A percentile compares a stretch with the other conserved stretches of the same genome.
Conservation (phyloP, 2,329 filamentous ascomycete genomes). For the Monosporascus sp. region DNA sequence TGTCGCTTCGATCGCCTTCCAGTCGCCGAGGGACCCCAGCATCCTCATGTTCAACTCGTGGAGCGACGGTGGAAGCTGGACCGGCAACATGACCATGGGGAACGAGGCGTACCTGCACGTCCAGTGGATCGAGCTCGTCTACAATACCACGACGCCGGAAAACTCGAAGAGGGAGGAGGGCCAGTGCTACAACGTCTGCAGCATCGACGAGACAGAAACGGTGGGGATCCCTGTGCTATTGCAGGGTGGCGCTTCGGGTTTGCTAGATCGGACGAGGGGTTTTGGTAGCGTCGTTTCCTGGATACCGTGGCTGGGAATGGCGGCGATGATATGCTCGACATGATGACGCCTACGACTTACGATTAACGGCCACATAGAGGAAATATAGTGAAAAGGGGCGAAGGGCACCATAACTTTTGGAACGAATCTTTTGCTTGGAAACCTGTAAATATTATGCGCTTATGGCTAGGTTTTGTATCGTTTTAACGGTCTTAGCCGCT, state of each 20-base stretch:
- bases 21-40: constrained; percentile 47
- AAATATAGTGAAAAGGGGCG: no score
- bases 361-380: background rate
- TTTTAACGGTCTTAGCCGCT: no score
- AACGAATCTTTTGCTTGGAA: no score
- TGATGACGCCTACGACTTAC: background rate
- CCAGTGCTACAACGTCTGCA: constrained; percentile 25
- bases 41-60: constrained; percentile 55
- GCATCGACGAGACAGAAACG: constrained; percentile 28
- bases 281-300: constrained; percentile 13
- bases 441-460: no score
- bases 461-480: no score
- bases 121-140: constrained; percentile 58
- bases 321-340: constrained; percentile 2
- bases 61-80: constrained; percentile 56
- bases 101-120: constrained; percentile 50
- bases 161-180: constrained; percentile 11
- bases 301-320: constrained; percentile 17
- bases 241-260: constrained; percentile 15
- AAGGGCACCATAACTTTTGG: background rate
- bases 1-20: constrained; percentile 47
- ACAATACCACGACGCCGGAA: constrained; percentile 30
- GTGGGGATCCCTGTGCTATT: constrained; percentile 35
- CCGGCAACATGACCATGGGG: constrained; percentile 49
- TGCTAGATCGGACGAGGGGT: constrained; percentile 11